Evolutionary conservation across 164 flowering plant species (phyloP).

Genomic region (Pachysandra terminalis): DNA sequence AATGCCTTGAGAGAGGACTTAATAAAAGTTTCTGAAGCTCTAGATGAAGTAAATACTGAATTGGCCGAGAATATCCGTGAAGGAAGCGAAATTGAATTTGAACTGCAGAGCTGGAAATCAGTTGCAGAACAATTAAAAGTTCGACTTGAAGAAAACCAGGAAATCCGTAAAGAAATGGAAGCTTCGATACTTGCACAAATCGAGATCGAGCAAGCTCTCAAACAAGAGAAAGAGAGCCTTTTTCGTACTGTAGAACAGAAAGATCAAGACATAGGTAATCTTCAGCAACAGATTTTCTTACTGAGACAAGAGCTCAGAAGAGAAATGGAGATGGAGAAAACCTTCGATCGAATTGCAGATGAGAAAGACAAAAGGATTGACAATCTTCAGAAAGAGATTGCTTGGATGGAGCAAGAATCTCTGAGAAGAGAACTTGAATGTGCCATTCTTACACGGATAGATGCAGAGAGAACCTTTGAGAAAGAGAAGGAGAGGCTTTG

Average conservation of each 20-base stretch:
- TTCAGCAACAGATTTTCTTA: constrained; percentile 26
- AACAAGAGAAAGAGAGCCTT: constrained; percentile 27
- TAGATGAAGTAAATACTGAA: constrained; percentile 26
- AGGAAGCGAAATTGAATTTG: constrained; percentile 17
- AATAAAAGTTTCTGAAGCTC: constrained; percentile 23
- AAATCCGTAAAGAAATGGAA: constrained; percentile 19
- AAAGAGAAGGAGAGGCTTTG: constrained; percentile 16
- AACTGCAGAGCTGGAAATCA: constrained; percentile 30
- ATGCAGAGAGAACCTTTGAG: background rate
- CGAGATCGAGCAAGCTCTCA: constrained; percentile 15
- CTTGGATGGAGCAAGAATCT: constrained; percentile 14
- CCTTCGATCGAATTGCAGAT: constrained; percentile 11
- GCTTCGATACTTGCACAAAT: constrained; percentile 20
- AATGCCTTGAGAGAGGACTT: constrained; percentile 22
- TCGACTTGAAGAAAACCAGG: constrained; percentile 24
- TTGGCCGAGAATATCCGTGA: constrained; percentile 26
- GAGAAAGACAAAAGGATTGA: constrained; percentile 20
- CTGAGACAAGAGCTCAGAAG: constrained; percentile 18
- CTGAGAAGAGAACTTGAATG: constrained; percentile 13
- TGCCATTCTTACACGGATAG: constrained; percentile 1
- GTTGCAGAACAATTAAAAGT: constrained; percentile 20
- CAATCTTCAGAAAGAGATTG: constrained; percentile 14
- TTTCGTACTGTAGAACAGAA: constrained; percentile 17
- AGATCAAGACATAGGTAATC: constrained; percentile 17
- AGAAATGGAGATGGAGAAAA: constrained; percentile 8